Base-by-base conservation (phyloP, 2,329 filamentous ascomycete genomes). In the Elsinoe ampelina region DNA sequence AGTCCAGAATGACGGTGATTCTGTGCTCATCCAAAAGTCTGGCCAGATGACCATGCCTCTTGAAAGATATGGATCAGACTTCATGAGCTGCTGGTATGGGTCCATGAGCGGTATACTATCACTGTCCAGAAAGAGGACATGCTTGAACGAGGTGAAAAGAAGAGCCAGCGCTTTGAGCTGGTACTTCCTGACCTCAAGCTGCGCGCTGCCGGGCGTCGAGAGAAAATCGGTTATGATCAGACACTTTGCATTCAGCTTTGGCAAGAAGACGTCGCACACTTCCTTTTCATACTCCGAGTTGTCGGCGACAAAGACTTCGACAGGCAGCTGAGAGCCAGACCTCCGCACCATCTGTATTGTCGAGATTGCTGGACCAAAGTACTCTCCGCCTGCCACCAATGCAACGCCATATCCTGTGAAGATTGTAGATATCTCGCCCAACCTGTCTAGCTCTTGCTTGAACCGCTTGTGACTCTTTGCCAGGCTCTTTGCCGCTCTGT, bases 91-190 rank as follows among this genome's bases (percentile, higher is more conserved):
- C 11, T 50, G 17, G 11, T 73, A 71, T 0, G 76, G 75, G 19
- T 71, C 65, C 5, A 68, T 62, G 2, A 77, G 57, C 1, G 75
- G 72, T 36, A 78, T 74, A 39, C 70, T 70, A 51, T 78, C 76
- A 1, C 73, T 74, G 57, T 78, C 76, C 13, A 78, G 64, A 61
- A 76, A 78, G 4, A 79, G 66, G 8, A 78, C 68, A 22, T 76
- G 68, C 58, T 76, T 71, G 55, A 78, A 79, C 0, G 73, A 74
- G 6, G 74, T 77, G 61, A 78, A 75, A 5, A 78, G 65, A 63
- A 78, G 72, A 1, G 75, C 72, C 34, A 78, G 71, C 1, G 70
- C 66, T 61, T 79, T 79, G 62, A 75, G 71, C 60, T 78, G 76
- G 62, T 74, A 78, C 17, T 71, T 69, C 13, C 67, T 63, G 50